Percentiles rank a stretch among this genome's conserved stretches.
Evolutionary conservation across 2,329 filamentous ascomycete species (phyloP).

Genomic region (Hymenoscyphus fraxineus): DNA sequence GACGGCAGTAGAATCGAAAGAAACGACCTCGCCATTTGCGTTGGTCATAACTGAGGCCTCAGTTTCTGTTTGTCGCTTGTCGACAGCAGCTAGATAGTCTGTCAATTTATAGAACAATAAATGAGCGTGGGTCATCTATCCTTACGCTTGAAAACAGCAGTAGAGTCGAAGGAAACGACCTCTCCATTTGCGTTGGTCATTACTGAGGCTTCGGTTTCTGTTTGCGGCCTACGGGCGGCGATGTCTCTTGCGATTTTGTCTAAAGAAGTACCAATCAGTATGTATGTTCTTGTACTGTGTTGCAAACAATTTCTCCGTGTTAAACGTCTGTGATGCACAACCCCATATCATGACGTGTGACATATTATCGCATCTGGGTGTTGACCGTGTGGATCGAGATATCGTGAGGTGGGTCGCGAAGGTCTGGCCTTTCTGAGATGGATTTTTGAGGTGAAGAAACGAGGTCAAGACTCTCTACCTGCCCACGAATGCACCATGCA

Average conservation of each 20-base stretch:
- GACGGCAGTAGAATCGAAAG: constrained; percentile 25
- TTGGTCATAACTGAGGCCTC: constrained; percentile 29
- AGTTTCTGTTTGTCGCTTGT: constrained; percentile 13
- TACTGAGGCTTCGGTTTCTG: constrained; percentile 22
- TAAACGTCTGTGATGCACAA: not conserved
- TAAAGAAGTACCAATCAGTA: not conserved
- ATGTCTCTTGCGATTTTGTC: not conserved
- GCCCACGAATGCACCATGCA: not conserved
- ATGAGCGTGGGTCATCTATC: not conserved
- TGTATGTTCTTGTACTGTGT: not conserved
- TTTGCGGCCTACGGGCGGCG: constrained; percentile 5
- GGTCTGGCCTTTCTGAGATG: not conserved
- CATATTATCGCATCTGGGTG: not conserved
- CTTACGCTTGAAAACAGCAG: constrained; percentile 25
- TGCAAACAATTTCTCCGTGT: not conserved
- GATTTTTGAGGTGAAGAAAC: not conserved
- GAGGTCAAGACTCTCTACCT: not conserved
- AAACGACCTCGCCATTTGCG: constrained; percentile 25
- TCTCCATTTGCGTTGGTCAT: constrained; percentile 29
- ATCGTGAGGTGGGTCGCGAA: constrained; percentile 2
- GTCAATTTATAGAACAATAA: not conserved
- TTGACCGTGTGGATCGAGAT: not conserved
- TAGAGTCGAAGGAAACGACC: constrained; percentile 26
- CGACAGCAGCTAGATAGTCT: not conserved
- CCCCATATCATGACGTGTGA: not conserved